phyloP scores from a whole-genome alignment of 192 early-diverging fungal species.

The Gorgonomyces haynaldii region DNA sequence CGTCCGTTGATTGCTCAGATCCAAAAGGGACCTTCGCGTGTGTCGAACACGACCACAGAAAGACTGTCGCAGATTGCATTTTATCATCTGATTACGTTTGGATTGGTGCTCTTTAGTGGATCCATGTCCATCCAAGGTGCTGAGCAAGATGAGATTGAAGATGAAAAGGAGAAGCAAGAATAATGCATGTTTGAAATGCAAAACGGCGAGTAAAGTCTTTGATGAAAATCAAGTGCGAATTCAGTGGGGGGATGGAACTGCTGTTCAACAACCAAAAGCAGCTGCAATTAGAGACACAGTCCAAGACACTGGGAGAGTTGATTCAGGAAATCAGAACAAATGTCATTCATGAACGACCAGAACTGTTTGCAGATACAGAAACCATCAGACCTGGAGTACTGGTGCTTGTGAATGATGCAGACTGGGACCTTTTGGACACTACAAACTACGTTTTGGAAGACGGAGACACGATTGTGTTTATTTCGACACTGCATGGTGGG shows the following conservation, averaged over 20 bases:
- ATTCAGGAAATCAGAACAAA: conserved; percentile 59
- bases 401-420: conserved; percentile 85
- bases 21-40: too few species aligned
- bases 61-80: too few species aligned
- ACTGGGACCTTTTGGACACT: conserved; percentile 93
- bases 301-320: conserved; percentile 45
- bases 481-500: conserved; percentile 96
- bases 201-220: too few species aligned
- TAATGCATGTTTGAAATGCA: too few species aligned
- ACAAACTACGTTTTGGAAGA: conserved; percentile 69
- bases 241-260: conserved; percentile 84
- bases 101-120: too few species aligned
- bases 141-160: too few species aligned
- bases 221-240: conserved; percentile 8
- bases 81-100: too few species aligned
- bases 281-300: conserved; percentile 12
- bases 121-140: too few species aligned
- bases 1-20: too few species aligned
- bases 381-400: conserved; percentile 88
- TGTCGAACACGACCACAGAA: too few species aligned
- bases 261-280: conserved; percentile 68
- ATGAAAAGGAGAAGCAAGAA: too few species aligned
- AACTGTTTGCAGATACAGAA: conserved; percentile 71
- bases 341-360: conserved; percentile 62
- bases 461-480: conserved; percentile 78